Evolutionary conservation across 768 basidiomycete species (phyloP).

Genomic region (Lanmaoa pseudosensibilis): DNA sequence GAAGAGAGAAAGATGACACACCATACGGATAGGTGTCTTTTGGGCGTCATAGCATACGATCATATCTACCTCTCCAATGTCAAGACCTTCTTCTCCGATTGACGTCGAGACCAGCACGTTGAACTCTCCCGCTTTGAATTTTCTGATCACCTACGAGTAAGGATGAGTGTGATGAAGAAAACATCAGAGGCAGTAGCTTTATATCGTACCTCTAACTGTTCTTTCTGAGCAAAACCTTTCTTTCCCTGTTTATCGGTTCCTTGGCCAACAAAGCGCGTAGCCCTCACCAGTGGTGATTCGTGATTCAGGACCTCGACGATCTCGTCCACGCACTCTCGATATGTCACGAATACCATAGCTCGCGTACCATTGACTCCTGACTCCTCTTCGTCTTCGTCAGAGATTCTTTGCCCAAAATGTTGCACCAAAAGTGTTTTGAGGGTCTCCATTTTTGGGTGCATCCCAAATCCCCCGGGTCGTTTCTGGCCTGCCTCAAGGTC

Average conservation of each 20-base stretch:
- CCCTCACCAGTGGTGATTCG: slow-evolving; percentile 76
- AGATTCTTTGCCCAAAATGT: slow-evolving; percentile 57
- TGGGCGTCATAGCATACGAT: slow-evolving; percentile 97
- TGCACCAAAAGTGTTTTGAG: slow-evolving; percentile 72
- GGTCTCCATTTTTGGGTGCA: slow-evolving; percentile 93
- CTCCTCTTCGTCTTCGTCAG: slow-evolving; percentile 41
- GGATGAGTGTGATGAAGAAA: slow-evolving; percentile 10
- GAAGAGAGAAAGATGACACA: slow-evolving; percentile 36
- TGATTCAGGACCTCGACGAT: slow-evolving; percentile 77
- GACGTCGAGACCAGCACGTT: slow-evolving; percentile 96
- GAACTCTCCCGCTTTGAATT: slow-evolving; percentile 83
- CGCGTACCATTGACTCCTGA: slow-evolving; percentile 47
- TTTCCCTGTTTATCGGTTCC: slow-evolving; percentile 80
- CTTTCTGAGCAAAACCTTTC: slow-evolving; percentile 87
- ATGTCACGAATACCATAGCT: slow-evolving; percentile 95
- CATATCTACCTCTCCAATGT: slow-evolving; percentile 96
- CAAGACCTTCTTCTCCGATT: slow-evolving; percentile 96
- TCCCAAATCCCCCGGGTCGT: slow-evolving; percentile 46
- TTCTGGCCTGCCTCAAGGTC: slow-evolving; percentile 64
- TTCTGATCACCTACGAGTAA: slow-evolving; percentile 66
- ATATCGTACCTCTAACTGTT: slow-evolving; percentile 76
- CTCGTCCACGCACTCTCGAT: slow-evolving; percentile 87
- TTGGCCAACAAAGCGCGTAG: slow-evolving; percentile 89
- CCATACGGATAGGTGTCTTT: slow-evolving; percentile 96
- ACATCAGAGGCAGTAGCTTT: neutral